A percentile compares a stretch with the other conserved stretches of the same genome.
phyloP scores from a whole-genome alignment of 495 filamentous ascomycete genomes.

The Tuber umbilicatum region DNA sequence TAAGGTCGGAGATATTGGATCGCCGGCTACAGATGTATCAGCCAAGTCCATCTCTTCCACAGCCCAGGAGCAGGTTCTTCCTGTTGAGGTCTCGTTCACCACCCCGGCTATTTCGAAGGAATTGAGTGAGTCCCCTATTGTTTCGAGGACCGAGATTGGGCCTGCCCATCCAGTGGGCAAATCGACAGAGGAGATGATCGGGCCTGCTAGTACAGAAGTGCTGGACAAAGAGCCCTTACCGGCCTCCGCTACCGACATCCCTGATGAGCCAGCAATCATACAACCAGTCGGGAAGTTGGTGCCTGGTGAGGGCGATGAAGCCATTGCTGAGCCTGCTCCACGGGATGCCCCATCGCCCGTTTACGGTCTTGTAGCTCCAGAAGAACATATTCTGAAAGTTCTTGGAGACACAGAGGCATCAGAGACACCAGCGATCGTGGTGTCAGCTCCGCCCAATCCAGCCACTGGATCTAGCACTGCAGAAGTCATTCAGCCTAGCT shows the following conservation, averaged over 20 bases:
- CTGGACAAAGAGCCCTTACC: slow-evolving; percentile 3
- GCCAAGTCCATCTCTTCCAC: slow-evolving; percentile 8
- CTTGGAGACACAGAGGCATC: slow-evolving; percentile 22
- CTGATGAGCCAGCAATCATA: slow-evolving; percentile 1
- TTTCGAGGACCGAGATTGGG: slow-evolving; percentile 9
- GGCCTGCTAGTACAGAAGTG: background rate
- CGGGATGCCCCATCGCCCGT: slow-evolving; percentile 18
- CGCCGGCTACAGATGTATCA: slow-evolving; percentile 5
- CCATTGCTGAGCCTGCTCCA: slow-evolving; percentile 30
- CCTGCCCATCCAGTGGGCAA: slow-evolving; percentile 21
- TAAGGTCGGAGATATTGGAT: background rate
- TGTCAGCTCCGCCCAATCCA: slow-evolving; percentile 30
- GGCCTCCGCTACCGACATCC: background rate
- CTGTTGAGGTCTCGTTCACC: slow-evolving; percentile 6
- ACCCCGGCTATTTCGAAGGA: background rate
- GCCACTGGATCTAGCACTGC: slow-evolving; percentile 23
- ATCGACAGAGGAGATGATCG: slow-evolving; percentile 18
- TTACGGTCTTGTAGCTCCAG: slow-evolving; percentile 22
- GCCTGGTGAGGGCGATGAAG: slow-evolving; percentile 15
- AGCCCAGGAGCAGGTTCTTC: slow-evolving; percentile 11
- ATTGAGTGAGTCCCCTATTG: background rate
- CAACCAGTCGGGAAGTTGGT: slow-evolving; percentile 13
- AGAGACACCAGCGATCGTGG: slow-evolving; percentile 33
- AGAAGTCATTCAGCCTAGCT: slow-evolving; percentile 35
- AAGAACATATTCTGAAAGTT: slow-evolving; percentile 15